These are phyloP conservation scores for Wickerhamiella spandovensis DNA, from an alignment of 805 yeast genomes.

Conservation along the genomic window DNA sequence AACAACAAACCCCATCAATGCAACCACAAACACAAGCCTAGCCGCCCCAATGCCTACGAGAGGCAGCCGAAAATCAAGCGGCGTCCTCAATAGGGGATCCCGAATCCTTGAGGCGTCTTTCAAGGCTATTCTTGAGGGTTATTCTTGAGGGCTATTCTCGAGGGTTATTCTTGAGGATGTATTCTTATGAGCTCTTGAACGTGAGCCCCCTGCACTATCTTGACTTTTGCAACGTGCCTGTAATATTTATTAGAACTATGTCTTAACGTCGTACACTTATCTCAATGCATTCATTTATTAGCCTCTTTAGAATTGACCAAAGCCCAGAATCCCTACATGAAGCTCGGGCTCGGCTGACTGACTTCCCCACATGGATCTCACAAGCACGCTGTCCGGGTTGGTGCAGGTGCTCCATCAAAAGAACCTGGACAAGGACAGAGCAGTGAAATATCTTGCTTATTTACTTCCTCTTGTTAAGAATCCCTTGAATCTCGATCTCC, in stretches of 20 bases:
- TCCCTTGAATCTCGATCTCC: slow-evolving; percentile 12
- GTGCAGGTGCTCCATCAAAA: slow-evolving; percentile 4
- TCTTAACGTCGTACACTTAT: background rate
- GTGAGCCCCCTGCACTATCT: no score
- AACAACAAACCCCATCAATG: slow-evolving; percentile 7
- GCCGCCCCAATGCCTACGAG: slow-evolving; percentile 76
- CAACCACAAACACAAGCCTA: slow-evolving; percentile 20
- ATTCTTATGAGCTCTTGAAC: no score
- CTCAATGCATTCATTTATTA: no score
- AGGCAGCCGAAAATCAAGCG: slow-evolving; percentile 43
- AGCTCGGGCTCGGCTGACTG: no score
- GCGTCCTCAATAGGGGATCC: background rate
- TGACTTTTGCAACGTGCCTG: no score
- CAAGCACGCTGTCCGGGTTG: slow-evolving; percentile 2
- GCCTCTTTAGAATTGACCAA: no score
- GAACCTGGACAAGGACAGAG: background rate
- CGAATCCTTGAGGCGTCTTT: no score
- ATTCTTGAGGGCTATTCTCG: no score
- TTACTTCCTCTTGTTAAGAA: slow-evolving; percentile 14
- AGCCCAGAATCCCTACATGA: no score
- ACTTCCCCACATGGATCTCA: slow-evolving; percentile 1
- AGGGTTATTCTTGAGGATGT: no score
- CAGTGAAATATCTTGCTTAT: slow-evolving; percentile 5
- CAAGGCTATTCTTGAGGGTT: no score
- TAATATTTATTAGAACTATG: background rate